These are phyloP conservation scores for Kwoniella dejecticola DNA, from an alignment of 768 basidiomycete genomes.

Conservation along the genomic window DNA sequence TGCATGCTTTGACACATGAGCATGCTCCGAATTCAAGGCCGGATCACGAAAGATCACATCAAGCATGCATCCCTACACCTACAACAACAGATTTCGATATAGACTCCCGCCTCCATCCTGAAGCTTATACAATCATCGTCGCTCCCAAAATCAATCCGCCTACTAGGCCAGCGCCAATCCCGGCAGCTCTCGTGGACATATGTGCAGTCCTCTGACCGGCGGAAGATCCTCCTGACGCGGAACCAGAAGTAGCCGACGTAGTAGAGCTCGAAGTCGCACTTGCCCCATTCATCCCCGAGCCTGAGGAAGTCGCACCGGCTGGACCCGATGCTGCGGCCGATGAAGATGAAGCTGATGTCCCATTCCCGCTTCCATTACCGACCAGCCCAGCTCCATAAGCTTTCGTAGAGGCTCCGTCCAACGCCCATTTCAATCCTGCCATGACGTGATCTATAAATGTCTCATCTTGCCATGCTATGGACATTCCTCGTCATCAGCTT, in stretches of 20 bases:
- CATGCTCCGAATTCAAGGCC: too few species aligned
- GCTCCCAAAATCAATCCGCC: too few species aligned
- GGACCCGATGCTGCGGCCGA: background rate
- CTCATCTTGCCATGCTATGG: constrained; percentile 63
- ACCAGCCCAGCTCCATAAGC: constrained; percentile 70
- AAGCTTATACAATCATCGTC: too few species aligned
- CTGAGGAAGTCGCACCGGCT: background rate
- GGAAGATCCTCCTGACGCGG: background rate
- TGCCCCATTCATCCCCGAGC: background rate
- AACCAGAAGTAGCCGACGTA: constrained; percentile 1
- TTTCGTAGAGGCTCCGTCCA: constrained; percentile 70
- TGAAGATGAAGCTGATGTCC: constrained; percentile 1
- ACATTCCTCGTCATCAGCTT: background rate
- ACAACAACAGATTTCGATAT: too few species aligned
- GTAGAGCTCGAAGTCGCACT: background rate
- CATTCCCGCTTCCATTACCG: constrained; percentile 58
- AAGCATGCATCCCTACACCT: too few species aligned
- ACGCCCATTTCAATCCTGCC: constrained; percentile 72
- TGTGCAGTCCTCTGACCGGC: too few species aligned
- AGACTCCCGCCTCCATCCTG: too few species aligned
- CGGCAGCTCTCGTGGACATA: too few species aligned
- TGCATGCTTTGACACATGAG: too few species aligned
- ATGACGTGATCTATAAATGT: constrained; percentile 72
- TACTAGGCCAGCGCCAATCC: too few species aligned
- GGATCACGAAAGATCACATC: too few species aligned